A percentile compares a stretch with the other conserved stretches of the same genome.
phyloP scores from a whole-genome alignment of 2,329 filamentous ascomycete species.

The Bretziella fagacearum region DNA sequence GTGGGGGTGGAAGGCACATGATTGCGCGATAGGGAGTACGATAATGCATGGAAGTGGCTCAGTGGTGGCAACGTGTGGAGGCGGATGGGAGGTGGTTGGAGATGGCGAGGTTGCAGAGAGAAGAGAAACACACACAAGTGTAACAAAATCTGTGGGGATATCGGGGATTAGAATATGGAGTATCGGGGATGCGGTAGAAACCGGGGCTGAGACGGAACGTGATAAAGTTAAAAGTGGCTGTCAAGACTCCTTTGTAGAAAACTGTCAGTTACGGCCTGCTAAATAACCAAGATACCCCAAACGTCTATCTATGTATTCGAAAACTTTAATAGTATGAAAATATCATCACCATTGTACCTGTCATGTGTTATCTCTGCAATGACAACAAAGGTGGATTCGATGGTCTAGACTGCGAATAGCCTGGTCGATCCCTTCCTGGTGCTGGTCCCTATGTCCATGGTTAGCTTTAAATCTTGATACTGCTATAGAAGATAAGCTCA shows the following conservation, averaged over 20 bases:
- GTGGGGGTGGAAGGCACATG: conserved; percentile 35
- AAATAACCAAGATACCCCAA: background rate
- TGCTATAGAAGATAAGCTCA: no score
- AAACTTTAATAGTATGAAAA: no score
- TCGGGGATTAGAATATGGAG: conserved; percentile 6
- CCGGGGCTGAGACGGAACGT: background rate
- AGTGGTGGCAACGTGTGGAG: conserved; percentile 39
- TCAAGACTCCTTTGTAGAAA: background rate
- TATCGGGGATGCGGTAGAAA: background rate
- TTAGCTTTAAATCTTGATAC: no score
- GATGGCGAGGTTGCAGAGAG: background rate
- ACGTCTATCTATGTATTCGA: no score
- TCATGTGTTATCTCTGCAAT: no score
- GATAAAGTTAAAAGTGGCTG: no score
- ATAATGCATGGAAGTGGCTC: conserved; percentile 37
- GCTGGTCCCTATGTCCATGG: no score
- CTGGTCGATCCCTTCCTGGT: no score
- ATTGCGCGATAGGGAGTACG: conserved; percentile 32
- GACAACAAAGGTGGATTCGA: no score
- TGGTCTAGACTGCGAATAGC: no score
- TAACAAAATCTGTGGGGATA: no score
- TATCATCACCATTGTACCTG: no score
- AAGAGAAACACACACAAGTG: background rate
- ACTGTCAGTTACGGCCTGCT: background rate
- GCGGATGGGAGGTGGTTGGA: conserved; percentile 29